Conservation (phyloP, 371 early-diverging fungal species). For the Cokeromyces recurvatus region DNA sequence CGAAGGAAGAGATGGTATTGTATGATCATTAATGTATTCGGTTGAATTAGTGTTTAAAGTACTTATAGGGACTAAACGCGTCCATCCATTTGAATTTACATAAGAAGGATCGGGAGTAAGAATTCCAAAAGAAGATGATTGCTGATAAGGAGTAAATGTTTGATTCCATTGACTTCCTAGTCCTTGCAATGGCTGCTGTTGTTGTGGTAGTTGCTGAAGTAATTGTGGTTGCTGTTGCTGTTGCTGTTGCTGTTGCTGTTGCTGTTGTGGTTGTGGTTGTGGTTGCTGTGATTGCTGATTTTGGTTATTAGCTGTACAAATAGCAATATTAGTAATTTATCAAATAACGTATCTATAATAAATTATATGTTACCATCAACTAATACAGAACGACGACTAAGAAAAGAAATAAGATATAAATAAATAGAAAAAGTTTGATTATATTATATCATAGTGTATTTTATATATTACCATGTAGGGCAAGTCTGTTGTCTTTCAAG, state of each 20-base stretch:
- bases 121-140: slow-evolving; percentile 3
- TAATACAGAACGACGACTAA: slow-evolving; percentile 54
- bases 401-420: too few species aligned
- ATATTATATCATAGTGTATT: too few species aligned
- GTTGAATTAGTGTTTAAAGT: neutral
- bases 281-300: neutral
- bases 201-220: slow-evolving; percentile 26
- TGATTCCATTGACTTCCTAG: neutral
- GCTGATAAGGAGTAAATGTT: neutral
- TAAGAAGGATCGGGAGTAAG: too few species aligned
- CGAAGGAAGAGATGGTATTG: slow-evolving; percentile 13
- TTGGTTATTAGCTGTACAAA: too few species aligned
- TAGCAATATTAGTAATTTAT: too few species aligned
- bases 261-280: too few species aligned
- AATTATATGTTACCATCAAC: slow-evolving; percentile 9
- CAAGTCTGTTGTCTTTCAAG: slow-evolving; percentile 98
- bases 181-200: too few species aligned
- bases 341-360: too few species aligned
- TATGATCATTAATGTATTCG: slow-evolving; percentile 1
- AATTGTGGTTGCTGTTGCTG: slow-evolving; percentile 12
- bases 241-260: slow-evolving; percentile 13
- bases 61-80: slow-evolving; percentile 27
- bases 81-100: slow-evolving; percentile 35
- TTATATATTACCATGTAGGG: slow-evolving; percentile 81
- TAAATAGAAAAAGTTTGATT: too few species aligned